Evolutionary conservation across 2,329 filamentous ascomycete genomes (phyloP).

Genomic region (Colletotrichum aenigma): DNA sequence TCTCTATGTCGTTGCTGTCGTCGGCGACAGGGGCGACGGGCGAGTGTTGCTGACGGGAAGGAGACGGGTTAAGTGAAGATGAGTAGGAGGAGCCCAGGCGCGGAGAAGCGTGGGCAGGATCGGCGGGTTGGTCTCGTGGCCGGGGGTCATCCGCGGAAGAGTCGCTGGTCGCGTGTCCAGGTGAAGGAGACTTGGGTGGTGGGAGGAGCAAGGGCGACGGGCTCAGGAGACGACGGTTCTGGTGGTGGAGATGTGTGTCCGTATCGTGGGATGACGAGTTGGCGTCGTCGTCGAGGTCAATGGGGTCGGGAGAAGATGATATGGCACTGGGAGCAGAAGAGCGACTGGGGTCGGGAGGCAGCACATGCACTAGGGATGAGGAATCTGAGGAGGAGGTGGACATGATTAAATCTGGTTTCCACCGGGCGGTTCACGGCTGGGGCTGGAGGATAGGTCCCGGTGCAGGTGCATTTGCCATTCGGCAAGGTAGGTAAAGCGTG

Average conservation of each 20-base stretch:
- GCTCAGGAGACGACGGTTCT: conserved; percentile 5
- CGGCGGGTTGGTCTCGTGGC: not conserved
- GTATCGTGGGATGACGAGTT: not conserved
- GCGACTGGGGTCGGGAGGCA: conserved; percentile 14
- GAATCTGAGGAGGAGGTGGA: conserved; percentile 14
- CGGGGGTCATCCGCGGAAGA: conserved; percentile 1
- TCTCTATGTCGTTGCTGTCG: conserved; percentile 52
- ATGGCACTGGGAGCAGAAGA: conserved; percentile 4
- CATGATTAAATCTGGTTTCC: conserved; percentile 20
- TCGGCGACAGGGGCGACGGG: conserved; percentile 11
- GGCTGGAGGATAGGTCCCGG: not conserved
- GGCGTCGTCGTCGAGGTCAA: conserved; percentile 12
- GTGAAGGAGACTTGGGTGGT: conserved; percentile 4
- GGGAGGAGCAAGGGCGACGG: conserved; percentile 13
- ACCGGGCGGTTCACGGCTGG: conserved; percentile 10
- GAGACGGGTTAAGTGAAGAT: not conserved
- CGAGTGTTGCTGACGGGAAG: not conserved
- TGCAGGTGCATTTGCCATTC: not conserved
- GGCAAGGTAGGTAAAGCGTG: not conserved
- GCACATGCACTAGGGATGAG: conserved; percentile 20
- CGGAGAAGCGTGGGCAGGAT: conserved; percentile 6
- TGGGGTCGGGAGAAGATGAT: conserved; percentile 16
- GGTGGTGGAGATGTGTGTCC: not conserved
- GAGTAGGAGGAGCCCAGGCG: not conserved
- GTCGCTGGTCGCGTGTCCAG: conserved; percentile 16